Evolutionary conservation across 1,139 yeast species (phyloP).

Genomic region (Ogataea hybrid): DNA sequence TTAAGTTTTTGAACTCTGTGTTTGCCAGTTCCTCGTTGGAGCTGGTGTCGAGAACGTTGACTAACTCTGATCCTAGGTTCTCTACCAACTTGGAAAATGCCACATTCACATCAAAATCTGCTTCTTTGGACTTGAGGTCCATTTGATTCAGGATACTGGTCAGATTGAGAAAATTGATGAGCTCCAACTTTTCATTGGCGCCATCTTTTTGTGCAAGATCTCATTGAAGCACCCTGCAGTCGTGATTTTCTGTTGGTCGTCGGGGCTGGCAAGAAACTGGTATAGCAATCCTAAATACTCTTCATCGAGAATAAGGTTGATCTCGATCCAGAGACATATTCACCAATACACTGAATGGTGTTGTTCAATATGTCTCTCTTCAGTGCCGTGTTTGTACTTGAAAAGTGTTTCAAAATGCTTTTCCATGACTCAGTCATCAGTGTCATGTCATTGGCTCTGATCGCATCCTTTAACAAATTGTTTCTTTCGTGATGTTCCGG

Average conservation of each 20-base stretch:
- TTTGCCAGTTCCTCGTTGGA: slow-evolving; percentile 32
- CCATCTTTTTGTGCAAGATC: slow-evolving; percentile 89
- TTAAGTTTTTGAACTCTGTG: slow-evolving; percentile 39
- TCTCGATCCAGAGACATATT: slow-evolving; percentile 96
- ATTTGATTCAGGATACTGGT: slow-evolving; percentile 49
- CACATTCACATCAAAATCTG: slow-evolving; percentile 61
- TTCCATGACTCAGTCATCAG: slow-evolving; percentile 70
- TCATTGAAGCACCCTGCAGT: slow-evolving; percentile 78
- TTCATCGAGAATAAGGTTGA: slow-evolving; percentile 68
- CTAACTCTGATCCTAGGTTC: slow-evolving; percentile 72
- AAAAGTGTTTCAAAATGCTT: slow-evolving; percentile 43
- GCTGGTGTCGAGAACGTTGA: slow-evolving; percentile 59
- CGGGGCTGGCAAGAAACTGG: slow-evolving; percentile 50
- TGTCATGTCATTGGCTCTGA: slow-evolving; percentile 74
- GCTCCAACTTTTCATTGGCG: slow-evolving; percentile 80
- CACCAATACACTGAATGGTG: slow-evolving; percentile 71
- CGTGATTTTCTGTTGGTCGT: slow-evolving; percentile 44
- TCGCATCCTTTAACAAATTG: slow-evolving; percentile 72
- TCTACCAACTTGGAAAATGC: slow-evolving; percentile 78
- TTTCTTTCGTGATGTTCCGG: slow-evolving; percentile 63
- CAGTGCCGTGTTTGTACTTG: slow-evolving; percentile 26
- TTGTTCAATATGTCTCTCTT: slow-evolving; percentile 53
- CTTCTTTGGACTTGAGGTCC: slow-evolving; percentile 35
- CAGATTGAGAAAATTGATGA: slow-evolving; percentile 67
- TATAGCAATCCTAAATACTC: slow-evolving; percentile 63